Percentiles rank a stretch among this genome's conserved stretches.
These are phyloP conservation scores for Alternaria incomplexa DNA, from an alignment of 2,329 filamentous ascomycete genomes.

Conservation along the genomic window DNA sequence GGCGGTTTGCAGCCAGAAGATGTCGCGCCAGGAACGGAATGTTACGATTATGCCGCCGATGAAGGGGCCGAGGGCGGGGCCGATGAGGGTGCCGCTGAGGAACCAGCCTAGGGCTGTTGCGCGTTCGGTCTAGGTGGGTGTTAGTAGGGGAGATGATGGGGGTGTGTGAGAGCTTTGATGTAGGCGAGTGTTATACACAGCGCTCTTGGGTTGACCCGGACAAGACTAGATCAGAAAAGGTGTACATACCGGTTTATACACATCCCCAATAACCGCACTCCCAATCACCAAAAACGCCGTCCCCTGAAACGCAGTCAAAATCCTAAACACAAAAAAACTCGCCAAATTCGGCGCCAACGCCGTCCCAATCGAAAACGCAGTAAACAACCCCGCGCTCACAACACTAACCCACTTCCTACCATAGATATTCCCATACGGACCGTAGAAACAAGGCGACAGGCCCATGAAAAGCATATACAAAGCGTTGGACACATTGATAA, in stretches of 20 bases:
- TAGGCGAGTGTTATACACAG: too few relatives aligned
- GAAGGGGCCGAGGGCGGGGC: conserved; percentile 67
- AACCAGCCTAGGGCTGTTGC: conserved; percentile 79
- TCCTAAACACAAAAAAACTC: conserved; percentile 75
- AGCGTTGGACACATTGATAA: conserved; percentile 77
- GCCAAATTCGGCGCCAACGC: conserved; percentile 74
- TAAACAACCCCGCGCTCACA: conserved; percentile 67
- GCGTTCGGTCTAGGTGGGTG: conserved; percentile 65
- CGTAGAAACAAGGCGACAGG: conserved; percentile 67
- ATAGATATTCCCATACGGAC: conserved; percentile 65
- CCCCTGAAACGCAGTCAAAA: conserved; percentile 76
- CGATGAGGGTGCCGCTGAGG: conserved; percentile 72
- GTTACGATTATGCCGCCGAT: conserved; percentile 79
- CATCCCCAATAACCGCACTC: conserved; percentile 68
- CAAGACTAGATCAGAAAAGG: too few relatives aligned
- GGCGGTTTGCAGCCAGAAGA: conserved; percentile 78
- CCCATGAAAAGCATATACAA: conserved; percentile 79
- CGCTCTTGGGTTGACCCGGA: too few relatives aligned
- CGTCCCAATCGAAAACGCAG: conserved; percentile 72
- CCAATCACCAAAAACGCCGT: conserved; percentile 77
- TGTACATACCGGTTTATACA: conserved; percentile 51
- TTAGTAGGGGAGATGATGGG: too few relatives aligned
- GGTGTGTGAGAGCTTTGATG: conserved; percentile 11
- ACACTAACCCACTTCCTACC: conserved; percentile 63
- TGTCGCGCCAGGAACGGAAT: conserved; percentile 72